Evolutionary conservation across 148 eudicot genomes (phyloP).

Genomic region (Camellia lanceoleosa): DNA sequence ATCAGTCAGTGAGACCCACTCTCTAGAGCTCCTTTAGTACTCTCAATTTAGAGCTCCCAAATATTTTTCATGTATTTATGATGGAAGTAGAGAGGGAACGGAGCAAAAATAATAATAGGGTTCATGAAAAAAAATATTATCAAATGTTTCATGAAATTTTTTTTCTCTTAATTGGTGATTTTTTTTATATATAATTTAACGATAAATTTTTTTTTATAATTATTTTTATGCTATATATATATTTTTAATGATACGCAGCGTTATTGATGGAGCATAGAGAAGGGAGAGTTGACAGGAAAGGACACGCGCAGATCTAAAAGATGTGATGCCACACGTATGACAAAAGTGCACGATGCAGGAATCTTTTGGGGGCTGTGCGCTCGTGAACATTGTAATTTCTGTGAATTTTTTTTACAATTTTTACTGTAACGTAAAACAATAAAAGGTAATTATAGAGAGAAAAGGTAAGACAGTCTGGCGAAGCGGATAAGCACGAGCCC

Average conservation of each 20-base stretch:
- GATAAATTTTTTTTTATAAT: too few species aligned
- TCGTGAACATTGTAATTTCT: not conserved
- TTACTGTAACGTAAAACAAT: not conserved
- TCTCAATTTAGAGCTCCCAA: too few species aligned
- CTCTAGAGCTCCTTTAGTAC: too few species aligned
- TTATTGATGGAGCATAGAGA: too few species aligned
- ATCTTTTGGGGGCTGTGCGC: slow-evolving; percentile 10
- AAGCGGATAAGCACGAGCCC: not conserved
- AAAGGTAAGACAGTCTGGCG: not conserved
- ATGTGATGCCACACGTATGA: slow-evolving; percentile 24
- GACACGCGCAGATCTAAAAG: slow-evolving; percentile 5
- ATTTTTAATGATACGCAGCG: too few species aligned
- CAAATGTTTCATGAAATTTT: too few species aligned
- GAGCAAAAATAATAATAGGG: too few species aligned
- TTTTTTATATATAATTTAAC: too few species aligned
- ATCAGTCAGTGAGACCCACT: too few species aligned
- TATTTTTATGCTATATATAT: too few species aligned
- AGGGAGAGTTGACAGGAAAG: slow-evolving; percentile 8
- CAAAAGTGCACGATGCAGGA: slow-evolving; percentile 15
- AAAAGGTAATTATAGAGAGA: not conserved
- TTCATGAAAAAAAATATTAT: too few species aligned
- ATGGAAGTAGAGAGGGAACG: not conserved
- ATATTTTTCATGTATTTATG: not conserved
- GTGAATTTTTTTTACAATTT: not conserved
- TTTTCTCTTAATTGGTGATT: too few species aligned